Evolutionary conservation across 2,329 filamentous ascomycete species (phyloP), one percentile per base, ranked within the genome.

Genomic region (Aureobasidium sp.): DNA sequence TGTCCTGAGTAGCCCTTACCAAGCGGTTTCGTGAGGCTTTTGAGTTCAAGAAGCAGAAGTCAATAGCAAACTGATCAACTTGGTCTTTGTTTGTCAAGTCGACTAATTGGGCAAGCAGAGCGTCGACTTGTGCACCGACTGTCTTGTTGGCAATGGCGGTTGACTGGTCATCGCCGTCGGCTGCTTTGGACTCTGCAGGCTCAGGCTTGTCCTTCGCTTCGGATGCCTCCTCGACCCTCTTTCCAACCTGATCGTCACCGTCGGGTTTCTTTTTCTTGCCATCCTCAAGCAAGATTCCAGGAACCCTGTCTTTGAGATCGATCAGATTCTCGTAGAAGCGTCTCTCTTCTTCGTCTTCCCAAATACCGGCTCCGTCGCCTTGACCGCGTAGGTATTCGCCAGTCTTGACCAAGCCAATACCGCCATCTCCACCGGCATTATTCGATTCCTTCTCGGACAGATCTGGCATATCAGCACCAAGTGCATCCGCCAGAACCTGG

Each of bases 41-140:
- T 0, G 94, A 99, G 73, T 99, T 99, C 63, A 99, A 80, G 70
- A 97, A 99, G 76, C 94, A 97, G 71, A 99, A 99, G 70, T 97
- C 93, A 64, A 97, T 88, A 8, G 95, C 94, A 50, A 90, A 86
- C 72, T 97, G 88, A 70, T 99, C 94, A 59, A 97, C 90, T 55
- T 86, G 80, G 55, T 99, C 95, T 71, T 97, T 97, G 70, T 84
- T 93, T 41, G 90, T 93, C 58, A 99, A 79, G 64, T 97, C 93
- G 0, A 92, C 91, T n/a, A 99, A 81, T 27, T 91, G 87, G 25
- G 91, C 83, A 34, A 99, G 79, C 42, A 99, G 80, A 16, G 91
- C 89, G 73, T 99, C 95, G 2, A 99, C 94, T 73, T 99, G 94
- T 3, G 94, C 93, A 54, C 94, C 94, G 63, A 97, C 94, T 3